Evolutionary conservation across 2,329 filamentous ascomycete species (phyloP).

Genomic region (Alternaria viburni): DNA sequence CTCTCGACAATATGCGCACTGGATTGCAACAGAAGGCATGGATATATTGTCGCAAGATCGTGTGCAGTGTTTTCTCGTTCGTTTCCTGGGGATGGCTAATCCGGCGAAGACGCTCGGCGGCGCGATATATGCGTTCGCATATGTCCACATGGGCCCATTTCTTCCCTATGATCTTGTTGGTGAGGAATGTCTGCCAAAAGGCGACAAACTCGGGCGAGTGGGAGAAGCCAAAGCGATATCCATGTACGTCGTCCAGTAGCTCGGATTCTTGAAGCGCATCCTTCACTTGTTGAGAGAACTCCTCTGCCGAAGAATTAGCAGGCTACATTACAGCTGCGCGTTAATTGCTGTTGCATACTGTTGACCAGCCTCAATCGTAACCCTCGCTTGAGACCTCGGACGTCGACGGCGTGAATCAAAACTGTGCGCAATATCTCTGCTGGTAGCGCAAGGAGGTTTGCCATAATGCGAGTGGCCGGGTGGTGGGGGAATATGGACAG

Average conservation of each 20-base stretch:
- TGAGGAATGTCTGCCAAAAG: constrained; percentile 10
- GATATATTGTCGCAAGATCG: not conserved
- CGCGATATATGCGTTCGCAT: not conserved
- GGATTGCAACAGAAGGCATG: not conserved
- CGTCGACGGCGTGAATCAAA: not conserved
- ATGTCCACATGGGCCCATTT: not conserved
- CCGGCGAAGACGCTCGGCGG: not conserved
- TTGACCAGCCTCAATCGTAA: constrained; percentile 4
- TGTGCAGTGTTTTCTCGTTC: not conserved
- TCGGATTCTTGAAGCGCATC: not conserved
- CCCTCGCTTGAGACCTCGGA: not conserved
- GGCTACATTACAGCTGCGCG: not conserved
- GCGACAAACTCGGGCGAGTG: not conserved
- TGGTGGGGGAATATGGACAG: not conserved
- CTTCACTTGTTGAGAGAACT: constrained; percentile 1
- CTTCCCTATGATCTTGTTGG: not conserved
- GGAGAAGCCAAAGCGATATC: not conserved
- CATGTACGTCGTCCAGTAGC: not conserved
- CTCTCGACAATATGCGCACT: not conserved
- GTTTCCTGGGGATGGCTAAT: not conserved
- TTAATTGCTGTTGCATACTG: not conserved
- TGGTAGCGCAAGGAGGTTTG: not conserved
- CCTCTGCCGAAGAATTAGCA: not conserved
- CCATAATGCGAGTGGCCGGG: not conserved
- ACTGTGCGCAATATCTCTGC: not conserved